Percentiles rank a stretch among this genome's conserved stretches.
These are phyloP conservation scores for Penicillium taxi DNA, from an alignment of 495 filamentous ascomycete genomes.

Conservation along the genomic window DNA sequence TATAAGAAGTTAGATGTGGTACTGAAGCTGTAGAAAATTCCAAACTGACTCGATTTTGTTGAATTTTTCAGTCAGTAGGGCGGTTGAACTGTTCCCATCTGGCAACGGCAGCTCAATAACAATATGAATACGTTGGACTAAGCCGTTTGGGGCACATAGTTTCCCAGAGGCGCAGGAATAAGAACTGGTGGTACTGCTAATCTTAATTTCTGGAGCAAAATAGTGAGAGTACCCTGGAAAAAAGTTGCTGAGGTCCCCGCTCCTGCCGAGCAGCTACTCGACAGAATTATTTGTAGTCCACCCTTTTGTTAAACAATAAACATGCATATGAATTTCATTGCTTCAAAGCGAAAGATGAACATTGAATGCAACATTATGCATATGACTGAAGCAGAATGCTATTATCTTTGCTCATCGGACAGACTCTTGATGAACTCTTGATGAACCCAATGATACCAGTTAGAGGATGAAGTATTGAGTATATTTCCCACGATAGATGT, in stretches of 20 bases:
- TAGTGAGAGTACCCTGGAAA: slow-evolving; percentile 35
- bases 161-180: slow-evolving; percentile 32
- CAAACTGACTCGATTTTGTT: slow-evolving; percentile 33
- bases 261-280: slow-evolving; percentile 26
- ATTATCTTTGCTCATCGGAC: slow-evolving; percentile 32
- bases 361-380: slow-evolving; percentile 35
- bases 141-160: slow-evolving; percentile 32
- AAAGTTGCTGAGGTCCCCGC: slow-evolving; percentile 26
- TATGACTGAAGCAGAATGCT: slow-evolving; percentile 34
- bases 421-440: slow-evolving; percentile 34
- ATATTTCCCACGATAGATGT: no score
- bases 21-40: background rate
- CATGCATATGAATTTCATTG: slow-evolving; percentile 31
- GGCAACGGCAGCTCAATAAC: slow-evolving; percentile 34
- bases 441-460: slow-evolving; percentile 36
- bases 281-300: slow-evolving; percentile 27
- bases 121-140: slow-evolving; percentile 35
- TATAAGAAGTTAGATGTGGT: background rate
- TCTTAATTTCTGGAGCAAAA: slow-evolving; percentile 27
- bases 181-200: slow-evolving; percentile 22
- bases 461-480: slow-evolving; percentile 15
- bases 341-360: slow-evolving; percentile 33
- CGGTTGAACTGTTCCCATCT: slow-evolving; percentile 24
- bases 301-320: slow-evolving; percentile 33
- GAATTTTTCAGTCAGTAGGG: slow-evolving; percentile 30